Base-by-base conservation (phyloP, 805 yeast species). In the Spathaspora arborariae region DNA sequence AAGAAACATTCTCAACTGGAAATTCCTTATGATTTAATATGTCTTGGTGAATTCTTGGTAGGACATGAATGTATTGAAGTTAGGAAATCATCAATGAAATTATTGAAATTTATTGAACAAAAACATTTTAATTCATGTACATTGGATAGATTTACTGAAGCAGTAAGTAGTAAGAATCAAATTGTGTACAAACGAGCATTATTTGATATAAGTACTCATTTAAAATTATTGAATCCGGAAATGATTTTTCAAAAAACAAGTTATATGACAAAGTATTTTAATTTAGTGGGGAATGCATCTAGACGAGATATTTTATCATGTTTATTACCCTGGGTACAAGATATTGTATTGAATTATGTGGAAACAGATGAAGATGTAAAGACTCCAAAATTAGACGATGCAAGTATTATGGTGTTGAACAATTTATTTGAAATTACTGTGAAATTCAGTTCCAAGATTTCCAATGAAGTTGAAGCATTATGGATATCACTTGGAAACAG, bases 401-500 rank as follows among this genome's bases (percentile, higher is more conserved):
- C 65, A 1, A 67, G 73, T 1, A 62, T 75, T 42, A 88, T 91
- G 95, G 88, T 89, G 1, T 58, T 92, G 53, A 79, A 78, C 51
- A 90, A 91, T 52, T 66, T 92, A 45, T 81, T 91, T 61, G 97
- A 88, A 54, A 84, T 94, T 35, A 89, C 97, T 0, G 81, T 89
- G 33, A 81, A 81, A 48, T 87, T 84, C 55, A 81, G 91, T 44
- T 83, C 84, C 41, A 72, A 74, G 11, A 81, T 88, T 54, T 88
- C 88, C 39, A 85, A 85, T 56, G 98, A 90, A 56, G 88, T 94
- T 9, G 97, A 91, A 62, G 96, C 96, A 0, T 65, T 94, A 19
- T 94, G 99, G 99, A 89, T 88, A 4, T 92, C 97, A 0, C 70
- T 94, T n/a, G 96, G 95, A 1, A 76, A 78, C n/a, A 76, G 79